Evolutionary conservation across 2,329 filamentous ascomycete genomes (phyloP).

Genomic region (Fusarium subtropicale): DNA sequence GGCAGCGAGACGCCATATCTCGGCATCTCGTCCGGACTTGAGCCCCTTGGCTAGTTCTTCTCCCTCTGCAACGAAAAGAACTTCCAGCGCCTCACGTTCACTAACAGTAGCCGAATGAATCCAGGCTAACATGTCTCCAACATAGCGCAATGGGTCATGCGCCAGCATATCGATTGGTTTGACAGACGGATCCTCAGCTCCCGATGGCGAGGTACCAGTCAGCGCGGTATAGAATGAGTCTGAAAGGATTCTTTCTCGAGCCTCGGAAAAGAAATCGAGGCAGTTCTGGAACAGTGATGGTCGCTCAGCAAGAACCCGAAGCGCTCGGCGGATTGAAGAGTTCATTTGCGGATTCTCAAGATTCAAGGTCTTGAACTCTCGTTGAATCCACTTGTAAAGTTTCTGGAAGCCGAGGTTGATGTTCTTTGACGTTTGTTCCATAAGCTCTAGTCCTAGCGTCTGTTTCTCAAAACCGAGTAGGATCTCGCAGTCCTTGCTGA

Average conservation of each 20-base stretch:
- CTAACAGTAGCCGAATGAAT: constrained; percentile 93
- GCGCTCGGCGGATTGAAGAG: constrained; percentile 81
- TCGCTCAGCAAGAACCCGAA: constrained; percentile 88
- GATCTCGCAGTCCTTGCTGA: constrained; percentile 88
- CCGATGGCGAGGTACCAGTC: constrained; percentile 74
- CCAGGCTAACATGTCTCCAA: constrained; percentile 98
- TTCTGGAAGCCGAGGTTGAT: constrained; percentile 94
- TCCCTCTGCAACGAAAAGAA: constrained; percentile 89
- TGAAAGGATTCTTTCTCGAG: constrained; percentile 85
- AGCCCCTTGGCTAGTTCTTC: constrained; percentile 88
- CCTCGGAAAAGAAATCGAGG: constrained; percentile 91
- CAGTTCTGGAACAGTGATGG: constrained; percentile 94
- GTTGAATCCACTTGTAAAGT: constrained; percentile 93
- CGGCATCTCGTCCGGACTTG: constrained; percentile 81
- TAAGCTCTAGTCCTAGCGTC: constrained; percentile 85
- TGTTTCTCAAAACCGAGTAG: constrained; percentile 92
- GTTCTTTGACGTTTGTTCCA: constrained; percentile 88
- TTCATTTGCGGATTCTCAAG: constrained; percentile 95
- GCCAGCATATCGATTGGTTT: constrained; percentile 96
- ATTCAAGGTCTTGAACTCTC: constrained; percentile 91
- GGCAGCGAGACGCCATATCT: constrained; percentile 79
- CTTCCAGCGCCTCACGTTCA: constrained; percentile 90
- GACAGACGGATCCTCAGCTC: constrained; percentile 68
- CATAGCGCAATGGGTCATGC: constrained; percentile 90
- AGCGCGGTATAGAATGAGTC: constrained; percentile 91